phyloP scores from a whole-genome alignment of 108 stramenopile genomes.

The Schizochytrium sp. region DNA sequence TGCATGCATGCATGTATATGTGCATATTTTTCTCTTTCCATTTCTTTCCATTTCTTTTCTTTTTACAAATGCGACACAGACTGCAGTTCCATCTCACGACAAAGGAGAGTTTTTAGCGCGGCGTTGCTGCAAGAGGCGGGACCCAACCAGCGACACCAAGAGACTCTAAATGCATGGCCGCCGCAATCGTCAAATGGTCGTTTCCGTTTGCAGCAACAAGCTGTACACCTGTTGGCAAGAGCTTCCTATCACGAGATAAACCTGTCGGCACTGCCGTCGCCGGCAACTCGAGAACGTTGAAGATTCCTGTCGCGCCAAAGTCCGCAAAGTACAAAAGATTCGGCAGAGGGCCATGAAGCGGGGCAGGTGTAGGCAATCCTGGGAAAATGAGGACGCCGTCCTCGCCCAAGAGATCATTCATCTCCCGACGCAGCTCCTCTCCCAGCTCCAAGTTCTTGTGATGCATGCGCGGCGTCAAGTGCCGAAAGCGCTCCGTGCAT shows the following conservation, averaged over 20 bases:
- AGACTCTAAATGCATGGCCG: neutral
- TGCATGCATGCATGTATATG: no score
- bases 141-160: neutral
- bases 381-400: neutral
- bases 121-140: neutral
- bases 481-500: neutral
- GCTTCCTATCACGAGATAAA: neutral
- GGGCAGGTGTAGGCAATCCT: neutral
- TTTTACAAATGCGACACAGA: no score
- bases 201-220: neutral
- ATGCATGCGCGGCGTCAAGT: neutral
- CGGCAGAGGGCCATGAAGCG: neutral
- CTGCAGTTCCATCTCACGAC: no score
- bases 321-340: neutral
- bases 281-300: neutral
- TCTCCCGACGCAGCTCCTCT: neutral
- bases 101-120: no score
- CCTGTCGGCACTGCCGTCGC: constrained; percentile 9
- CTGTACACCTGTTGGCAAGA: neutral
- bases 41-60: no score
- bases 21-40: no score
- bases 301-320: neutral
- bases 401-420: neutral
- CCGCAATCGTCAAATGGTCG: neutral
- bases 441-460: neutral